Evolutionary conservation across 176 grass and related monocot species (phyloP), one percentile per base, ranked within the genome.

Genomic region (Dendrocalamus sinicus): DNA sequence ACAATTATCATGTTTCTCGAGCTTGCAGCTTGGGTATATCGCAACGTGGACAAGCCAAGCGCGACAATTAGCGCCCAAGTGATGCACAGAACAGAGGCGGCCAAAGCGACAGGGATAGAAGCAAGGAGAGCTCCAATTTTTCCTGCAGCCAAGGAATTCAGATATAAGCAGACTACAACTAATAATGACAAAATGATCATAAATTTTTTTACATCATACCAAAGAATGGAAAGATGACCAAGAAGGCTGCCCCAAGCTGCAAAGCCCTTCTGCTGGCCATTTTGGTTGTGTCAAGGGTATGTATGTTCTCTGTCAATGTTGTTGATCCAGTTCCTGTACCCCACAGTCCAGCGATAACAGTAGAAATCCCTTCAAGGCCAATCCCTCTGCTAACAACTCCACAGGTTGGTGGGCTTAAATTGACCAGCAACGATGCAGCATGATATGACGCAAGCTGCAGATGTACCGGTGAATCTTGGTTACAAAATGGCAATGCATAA

Each of bases 1-100:
- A 99, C 90, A n/a, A 99, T 99, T 86, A 99, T 96, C 83, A 99
- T 92, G 84, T 99, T 99, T 20, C 96, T 95, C n/a, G 96, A 96
- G 84, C 96, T 99, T 73, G 79, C 94, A 53, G 93, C 93, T 91
- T 96, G 88, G 72, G 93, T 99, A 82, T 99, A 99, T 32, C 94
- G 89, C 79, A 99, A 60, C 62, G 92, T 99, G 75, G 94, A 94
- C 59, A 94, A 83, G 28, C 93, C 96, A 35, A 96, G 92, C 17
- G 96, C 92, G 1, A 96, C 92, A 72, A 92, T 91, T 71, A 99
- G 82, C 12, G 96, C 96, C 96, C 96, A 99, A 20, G 94, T 92
- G 85, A 96, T 96, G 83, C 96, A 96, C 14, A 99, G 86, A 73
- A 99, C 89, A 23, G 96, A 96, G 59, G 96, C 94, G 0, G 92